These are phyloP conservation scores for Ogataea paraovalis DNA, from an alignment of 805 yeast species.

Conservation along the genomic window DNA sequence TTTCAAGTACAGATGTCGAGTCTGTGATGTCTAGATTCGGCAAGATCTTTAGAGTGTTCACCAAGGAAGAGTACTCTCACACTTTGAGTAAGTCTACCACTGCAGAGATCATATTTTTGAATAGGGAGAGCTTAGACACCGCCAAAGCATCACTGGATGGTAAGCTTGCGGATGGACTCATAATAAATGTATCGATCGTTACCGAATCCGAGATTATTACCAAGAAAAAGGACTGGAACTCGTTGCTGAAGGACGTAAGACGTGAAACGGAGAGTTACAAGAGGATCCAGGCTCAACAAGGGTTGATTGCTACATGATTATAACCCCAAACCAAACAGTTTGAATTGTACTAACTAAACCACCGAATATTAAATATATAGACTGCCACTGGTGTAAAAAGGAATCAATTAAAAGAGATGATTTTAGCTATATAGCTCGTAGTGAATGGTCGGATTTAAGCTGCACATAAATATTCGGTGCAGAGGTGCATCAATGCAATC, in stretches of 20 bases:
- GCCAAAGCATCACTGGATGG: conserved; percentile 36
- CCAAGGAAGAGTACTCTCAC: conserved; percentile 24
- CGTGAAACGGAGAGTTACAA: conserved; percentile 1
- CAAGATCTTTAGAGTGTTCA: conserved; percentile 14
- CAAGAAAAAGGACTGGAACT: conserved; percentile 1
- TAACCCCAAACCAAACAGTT: no score
- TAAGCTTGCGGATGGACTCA: conserved; percentile 43
- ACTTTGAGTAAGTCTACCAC: conserved; percentile 31
- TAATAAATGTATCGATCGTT: conserved; percentile 32
- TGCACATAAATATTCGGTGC: no score
- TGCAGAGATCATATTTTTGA: conserved; percentile 34
- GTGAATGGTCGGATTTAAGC: no score
- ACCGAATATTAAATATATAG: no score
- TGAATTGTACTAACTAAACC: no score
- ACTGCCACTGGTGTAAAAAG: no score
- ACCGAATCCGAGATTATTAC: conserved; percentile 15
- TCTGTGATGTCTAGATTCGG: conserved; percentile 24
- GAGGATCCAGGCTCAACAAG: conserved; percentile 1
- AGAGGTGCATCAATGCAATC: no score
- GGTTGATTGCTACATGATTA: no score
- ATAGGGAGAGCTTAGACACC: conserved; percentile 26
- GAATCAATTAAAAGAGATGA: no score
- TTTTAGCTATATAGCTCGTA: no score
- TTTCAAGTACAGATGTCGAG: conserved; percentile 27
- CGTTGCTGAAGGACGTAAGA: conserved; percentile 1